Base-by-base conservation (phyloP, 1,284 basidiomycete genomes). In the Ganoderma boninense region DNA sequence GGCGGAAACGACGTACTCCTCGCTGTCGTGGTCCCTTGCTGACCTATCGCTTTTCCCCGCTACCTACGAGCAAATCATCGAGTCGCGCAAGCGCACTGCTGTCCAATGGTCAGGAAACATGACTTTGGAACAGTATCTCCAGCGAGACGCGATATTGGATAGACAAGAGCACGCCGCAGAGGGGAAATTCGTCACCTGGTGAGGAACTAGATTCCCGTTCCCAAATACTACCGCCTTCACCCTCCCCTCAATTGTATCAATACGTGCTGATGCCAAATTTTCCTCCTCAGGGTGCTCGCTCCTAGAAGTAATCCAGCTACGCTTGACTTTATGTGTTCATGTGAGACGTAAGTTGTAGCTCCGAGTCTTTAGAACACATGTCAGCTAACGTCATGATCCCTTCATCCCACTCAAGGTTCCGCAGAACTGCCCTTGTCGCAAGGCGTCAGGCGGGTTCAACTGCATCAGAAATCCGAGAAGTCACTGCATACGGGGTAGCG, bases 311-410 rank as follows among this genome's bases (percentile, higher is more conserved):
- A 85, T 68, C 80, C 83, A 0, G 75, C 75, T 1, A 84, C 84
- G 1, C 70, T 85, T 3, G 80, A 86, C 66, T 85, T 85, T 68
- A 79, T 81, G 76, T 85, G 84, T 69, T 79, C 84, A 46, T 86
- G 85, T 69, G 84, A 87, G 72, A 85, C 85, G 86, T 86, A 43
- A 71, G 82, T 79, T 79, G 13, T 16, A 18, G 29, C 35, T 11
- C n/a, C 3, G 8, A 18, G 8, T 29, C 11, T 11, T 10, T 8
- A 29, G 16, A 23, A 26, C 5, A 10, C 35, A 20, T 29, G 3
- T 26, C 42, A 16, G 26, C 62, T 61, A 43, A 72, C 56, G 20
- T 32, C 40, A 20, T 32, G 32, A 32, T n/a, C 29, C n/a, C 23
- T 43, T 11, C 13, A 44, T 38, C n/a, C n/a, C 60, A 35, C 14